Base-by-base conservation (phyloP, 2,329 filamentous ascomycete species). In the Claviceps lovelessii region DNA sequence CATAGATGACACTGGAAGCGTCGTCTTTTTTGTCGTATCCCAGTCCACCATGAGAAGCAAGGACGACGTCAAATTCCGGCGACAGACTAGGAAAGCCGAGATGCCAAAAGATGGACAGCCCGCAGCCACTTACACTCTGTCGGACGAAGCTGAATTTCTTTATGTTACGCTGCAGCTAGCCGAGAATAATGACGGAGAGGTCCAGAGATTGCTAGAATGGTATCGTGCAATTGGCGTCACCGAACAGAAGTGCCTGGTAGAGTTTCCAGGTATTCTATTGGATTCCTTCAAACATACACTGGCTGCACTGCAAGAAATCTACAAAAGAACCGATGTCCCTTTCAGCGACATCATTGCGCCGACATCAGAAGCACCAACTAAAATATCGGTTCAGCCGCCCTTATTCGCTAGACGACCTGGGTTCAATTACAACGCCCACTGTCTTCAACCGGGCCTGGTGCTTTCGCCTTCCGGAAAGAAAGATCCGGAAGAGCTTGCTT, bases 241-340 rank as follows among this genome's bases (percentile, higher is more conserved):
- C 3, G 53, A 59, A 15, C 53, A 56, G 28, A 59, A 61, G 42
- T 64, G 60, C 17, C 68, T 85, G 0, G 71, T 85, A 1, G 82
- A 85, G 58, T 84, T 85, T 55, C 82, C 81, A 0, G 78, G 77
- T 0, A 68, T 85, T 4, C 64, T 85, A 2, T 67, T 83, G 2
- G 73, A 76, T 0, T 73, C 81, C 0, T 85, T 85, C 59, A 67
- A 73, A 31, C 77, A 78, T 31, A 82, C 77, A 0, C 68, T 85
- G 0, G 64, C 71, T 47, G 76, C 76, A 0, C 67, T 86, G 3
- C 79, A 85, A 61, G 62, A 65, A 1, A 79, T 83, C 69, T 72
- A 71, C 10, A 59, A 61, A 13, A 67, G 57, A 17, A 65, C 66
- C 0, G 61, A 72, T 35, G 57, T 82, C 2, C 78, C 79, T 1